These are phyloP conservation scores for Eimeria sp. DNA, from an alignment of 169 alveolate species.

Conservation along the genomic window DNA sequence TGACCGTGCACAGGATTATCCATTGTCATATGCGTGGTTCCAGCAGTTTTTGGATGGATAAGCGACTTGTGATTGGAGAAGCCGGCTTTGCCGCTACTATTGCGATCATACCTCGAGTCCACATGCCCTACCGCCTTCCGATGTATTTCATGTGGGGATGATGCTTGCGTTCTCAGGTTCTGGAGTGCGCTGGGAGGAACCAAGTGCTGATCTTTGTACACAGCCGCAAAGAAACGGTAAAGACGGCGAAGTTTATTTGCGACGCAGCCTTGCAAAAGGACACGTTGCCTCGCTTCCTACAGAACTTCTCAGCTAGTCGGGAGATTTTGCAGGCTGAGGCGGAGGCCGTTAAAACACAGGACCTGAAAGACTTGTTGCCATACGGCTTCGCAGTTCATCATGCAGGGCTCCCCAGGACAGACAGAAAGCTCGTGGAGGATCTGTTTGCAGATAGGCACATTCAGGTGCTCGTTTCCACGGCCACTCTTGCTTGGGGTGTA, in stretches of 20 bases:
- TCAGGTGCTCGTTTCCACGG: constrained; percentile 97
- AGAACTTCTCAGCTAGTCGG: constrained; percentile 94
- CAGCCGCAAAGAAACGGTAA: constrained; percentile 99
- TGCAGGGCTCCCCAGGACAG: constrained; percentile 99
- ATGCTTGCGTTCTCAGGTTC: constrained; percentile 80
- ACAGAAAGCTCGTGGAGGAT: constrained; percentile 98
- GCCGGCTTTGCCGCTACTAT: background rate
- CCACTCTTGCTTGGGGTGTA: constrained; percentile 99
- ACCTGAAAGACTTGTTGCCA: constrained; percentile 98
- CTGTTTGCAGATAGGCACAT: constrained; percentile 98
- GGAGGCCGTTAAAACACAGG: constrained; percentile 92
- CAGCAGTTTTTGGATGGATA: background rate
- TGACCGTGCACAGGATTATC: background rate
- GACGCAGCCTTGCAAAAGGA: constrained; percentile 96
- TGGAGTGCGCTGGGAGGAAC: constrained; percentile 93
- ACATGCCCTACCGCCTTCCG: background rate
- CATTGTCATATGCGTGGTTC: background rate
- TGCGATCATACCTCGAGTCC: background rate
- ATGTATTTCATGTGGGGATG: background rate
- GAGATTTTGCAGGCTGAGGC: constrained; percentile 96
- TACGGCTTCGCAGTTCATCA: constrained; percentile 99
- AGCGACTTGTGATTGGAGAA: background rate
- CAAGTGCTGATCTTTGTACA: constrained; percentile 99
- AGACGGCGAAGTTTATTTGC: constrained; percentile 96
- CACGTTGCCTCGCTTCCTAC: constrained; percentile 91